phyloP scores from a whole-genome alignment of 129 eudicot species.

The Chrysanthemum lavandulifolium region DNA sequence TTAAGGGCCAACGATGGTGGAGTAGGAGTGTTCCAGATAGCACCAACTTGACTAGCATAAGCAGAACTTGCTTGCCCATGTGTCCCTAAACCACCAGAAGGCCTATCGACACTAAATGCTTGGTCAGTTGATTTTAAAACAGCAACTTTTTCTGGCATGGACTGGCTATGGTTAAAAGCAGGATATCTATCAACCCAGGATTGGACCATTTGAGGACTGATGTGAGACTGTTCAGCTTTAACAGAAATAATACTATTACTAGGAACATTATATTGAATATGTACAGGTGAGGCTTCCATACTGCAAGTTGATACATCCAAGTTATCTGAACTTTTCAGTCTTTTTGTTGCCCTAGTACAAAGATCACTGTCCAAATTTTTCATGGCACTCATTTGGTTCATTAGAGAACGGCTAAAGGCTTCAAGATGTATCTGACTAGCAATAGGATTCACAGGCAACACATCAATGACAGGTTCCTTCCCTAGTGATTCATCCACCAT shows the following conservation, averaged over 20 bases:
- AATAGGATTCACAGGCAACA: conserved; percentile 16
- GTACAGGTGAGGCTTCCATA: not conserved
- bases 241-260: conserved; percentile 24
- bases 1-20: conserved; percentile 29
- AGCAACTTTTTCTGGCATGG: conserved; percentile 33
- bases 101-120: conserved; percentile 33
- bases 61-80: conserved; percentile 31
- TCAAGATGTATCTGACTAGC: conserved; percentile 56
- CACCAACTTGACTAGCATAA: conserved; percentile 38
- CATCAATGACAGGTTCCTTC: conserved; percentile 30
- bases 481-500: conserved; percentile 36
- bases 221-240: conserved; percentile 42
- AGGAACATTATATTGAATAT: not conserved
- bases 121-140: conserved; percentile 36
- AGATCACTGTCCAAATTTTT: conserved; percentile 53
- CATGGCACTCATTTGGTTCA: conserved; percentile 56
- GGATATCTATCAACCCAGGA: conserved; percentile 78
- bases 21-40: conserved; percentile 21
- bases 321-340: conserved; percentile 48
- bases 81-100: conserved; percentile 35
- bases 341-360: conserved; percentile 42
- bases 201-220: conserved; percentile 87
- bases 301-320: conserved; percentile 28
- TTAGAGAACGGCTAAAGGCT: conserved; percentile 75
- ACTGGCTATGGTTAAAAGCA: conserved; percentile 53